Base-by-base conservation (phyloP, 805 yeast species). In the Lachancea nothofagi region DNA sequence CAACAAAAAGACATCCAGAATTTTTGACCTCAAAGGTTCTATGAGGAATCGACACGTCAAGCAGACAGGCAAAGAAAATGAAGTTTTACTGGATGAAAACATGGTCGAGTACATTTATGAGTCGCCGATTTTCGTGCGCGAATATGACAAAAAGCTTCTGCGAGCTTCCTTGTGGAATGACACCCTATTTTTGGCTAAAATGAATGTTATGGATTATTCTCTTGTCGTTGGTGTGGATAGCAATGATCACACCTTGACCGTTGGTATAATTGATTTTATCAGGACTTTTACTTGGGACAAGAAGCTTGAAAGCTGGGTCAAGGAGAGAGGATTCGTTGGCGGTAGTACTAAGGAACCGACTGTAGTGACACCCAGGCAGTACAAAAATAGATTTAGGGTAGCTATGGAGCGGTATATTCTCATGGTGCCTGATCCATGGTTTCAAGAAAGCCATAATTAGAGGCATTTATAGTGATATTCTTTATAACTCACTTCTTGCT, bases 201-300 rank as follows among this genome's bases (percentile, higher is more conserved):
- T 93, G 95, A 95, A 93, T 56, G 97, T 93, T 5, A 93, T 93
- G 99, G 99, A 93, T 61, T 93, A 93, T 56, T 90, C 97, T 0
- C 68, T 93, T 47, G 96, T 93, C 7, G 81, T 93, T 44, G 99
- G 97, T 0, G 85, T 93, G 29, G 95, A 93, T 56, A 67, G 63
- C 35, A 72, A 75, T 17, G 74, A 74, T 46, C 72, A 74, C 37
- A 80, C 80, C 40, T 68, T 93, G 26, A 87, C 88, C 14, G 96
- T 89, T 10, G 99, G 99, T 3, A 89, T 93, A 29, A 89, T 93
- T 45, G 83, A 93, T 61, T 93, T 94, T 69, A 79, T 93, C 31
- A 66, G 99, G 43, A 88, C 98, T 0, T 93, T 90, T 54, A 93
- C 99, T 0, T 93, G 99, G 99, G 99, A 93, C 55, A 93, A 93